Base-by-base conservation (phyloP, 805 yeast genomes). In the Clavispora carvajalis region DNA sequence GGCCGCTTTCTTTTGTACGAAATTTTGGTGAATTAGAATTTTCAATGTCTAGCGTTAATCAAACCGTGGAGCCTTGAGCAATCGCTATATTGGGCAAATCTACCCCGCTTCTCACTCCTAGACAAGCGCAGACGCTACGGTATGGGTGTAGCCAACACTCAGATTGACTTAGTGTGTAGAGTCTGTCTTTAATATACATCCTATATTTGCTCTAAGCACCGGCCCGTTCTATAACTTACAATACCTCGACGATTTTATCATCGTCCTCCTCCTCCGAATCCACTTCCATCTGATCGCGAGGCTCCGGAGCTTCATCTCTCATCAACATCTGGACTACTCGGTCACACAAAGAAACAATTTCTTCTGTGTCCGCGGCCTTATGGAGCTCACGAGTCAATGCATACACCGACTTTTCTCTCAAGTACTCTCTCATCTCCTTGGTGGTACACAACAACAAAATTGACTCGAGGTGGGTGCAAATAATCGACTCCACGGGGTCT, bases 301-400 rank as follows among this genome's bases (percentile, higher is more conserved):
- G 66, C 3, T 52, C 58, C 22, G 62, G 63, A 25, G 77, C 76
- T 55, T 90, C 97, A 55, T 91, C 97, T 69, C 97, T 79, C 93
- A 85, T 85, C 48, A 91, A 71, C 80, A 88, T 77, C 59, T 91
- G 91, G 17, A 90, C 99, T 30, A 85, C 62, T 58, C 93, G 75
- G 52, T 88, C 95, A 65, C 93, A 82, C 33, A 85, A 63, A 33
- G 85, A 95, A 33, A 69, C 69, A 17, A 87, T 72, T 15, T 60
- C 59, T 26, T 55, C 60, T 7, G 57, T 60, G n/a, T 64, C 63
- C n/a, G 54, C 46, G 2, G 57, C 77, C 54, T 83, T 82, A 55
- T 90, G 95, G 39, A 91, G 68, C 65, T 89, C 97, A 57, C 96
- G 81, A 28, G 93, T 71, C 41, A 93, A 59, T 15, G 95, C 85